phyloP scores from a whole-genome alignment of 148 eudicot genomes.

The Camellia lanceoleosa region DNA sequence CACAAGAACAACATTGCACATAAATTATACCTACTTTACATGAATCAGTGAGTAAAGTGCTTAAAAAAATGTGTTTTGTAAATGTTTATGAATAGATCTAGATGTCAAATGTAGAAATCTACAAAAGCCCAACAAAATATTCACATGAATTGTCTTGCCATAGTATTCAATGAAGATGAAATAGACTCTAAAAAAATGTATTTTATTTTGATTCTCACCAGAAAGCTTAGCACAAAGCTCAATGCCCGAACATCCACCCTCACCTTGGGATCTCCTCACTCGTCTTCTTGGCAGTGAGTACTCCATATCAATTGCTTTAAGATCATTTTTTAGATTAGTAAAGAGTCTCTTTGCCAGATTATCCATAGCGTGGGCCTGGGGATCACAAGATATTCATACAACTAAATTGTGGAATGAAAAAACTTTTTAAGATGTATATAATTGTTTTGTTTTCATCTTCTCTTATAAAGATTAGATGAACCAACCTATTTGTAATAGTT shows the following conservation, averaged over 20 bases:
- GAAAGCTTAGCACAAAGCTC: background rate
- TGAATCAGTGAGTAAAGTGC: too few relatives aligned
- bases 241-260: background rate
- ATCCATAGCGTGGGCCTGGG: conserved; percentile 16
- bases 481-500: conserved; percentile 13
- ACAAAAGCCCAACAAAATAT: background rate
- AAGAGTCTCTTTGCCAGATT: conserved; percentile 18
- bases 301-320: background rate
- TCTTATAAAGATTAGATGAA: background rate
- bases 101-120: too few relatives aligned
- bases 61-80: too few relatives aligned
- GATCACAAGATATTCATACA: background rate
- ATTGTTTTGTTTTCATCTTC: background rate
- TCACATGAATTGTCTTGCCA: background rate
- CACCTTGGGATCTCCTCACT: conserved; percentile 6
- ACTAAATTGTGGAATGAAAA: background rate
- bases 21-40: too few relatives aligned
- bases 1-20: too few relatives aligned
- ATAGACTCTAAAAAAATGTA: background rate
- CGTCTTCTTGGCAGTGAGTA: conserved; percentile 1
- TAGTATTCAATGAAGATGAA: background rate
- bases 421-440: background rate
- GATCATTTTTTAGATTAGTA: conserved; percentile 6
- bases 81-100: too few relatives aligned
- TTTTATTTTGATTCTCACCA: conserved; percentile 3